phyloP scores from a whole-genome alignment of 2,329 filamentous ascomycete species.

The Cladosporium sphaerospermum region DNA sequence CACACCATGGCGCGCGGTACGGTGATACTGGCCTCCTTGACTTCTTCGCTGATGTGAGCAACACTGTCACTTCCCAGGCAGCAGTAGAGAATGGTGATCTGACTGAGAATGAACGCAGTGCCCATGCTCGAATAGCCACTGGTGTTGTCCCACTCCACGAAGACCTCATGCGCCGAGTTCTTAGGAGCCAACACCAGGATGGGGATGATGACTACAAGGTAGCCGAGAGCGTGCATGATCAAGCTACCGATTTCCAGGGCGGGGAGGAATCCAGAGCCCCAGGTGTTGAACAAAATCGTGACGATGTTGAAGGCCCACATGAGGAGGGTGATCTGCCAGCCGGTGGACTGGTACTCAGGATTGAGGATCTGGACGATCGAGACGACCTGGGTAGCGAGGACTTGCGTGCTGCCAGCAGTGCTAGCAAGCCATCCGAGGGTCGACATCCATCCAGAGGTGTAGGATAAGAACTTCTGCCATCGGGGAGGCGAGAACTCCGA shows the following conservation, averaged over 20 bases:
- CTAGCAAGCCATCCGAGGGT: constrained; percentile 33
- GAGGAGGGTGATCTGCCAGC: constrained; percentile 27
- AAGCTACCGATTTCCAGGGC: constrained; percentile 34
- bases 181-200: constrained; percentile 27
- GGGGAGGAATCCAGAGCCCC: constrained; percentile 29
- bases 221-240: constrained; percentile 25
- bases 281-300: constrained; percentile 26
- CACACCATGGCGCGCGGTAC: constrained; percentile 28
- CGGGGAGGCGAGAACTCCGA: constrained; percentile 28
- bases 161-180: constrained; percentile 27
- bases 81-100: constrained; percentile 20
- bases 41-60: constrained; percentile 23
- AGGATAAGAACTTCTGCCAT: constrained; percentile 24
- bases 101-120: constrained; percentile 23
- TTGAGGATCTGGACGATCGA: constrained; percentile 31
- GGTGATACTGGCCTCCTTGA: constrained; percentile 22
- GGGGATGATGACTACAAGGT: constrained; percentile 26
- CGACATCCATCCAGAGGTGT: constrained; percentile 29
- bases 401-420: constrained; percentile 29
- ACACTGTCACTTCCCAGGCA: constrained; percentile 14
- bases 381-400: constrained; percentile 33
- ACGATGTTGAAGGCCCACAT: constrained; percentile 33
- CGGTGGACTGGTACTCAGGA: constrained; percentile 22
- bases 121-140: constrained; percentile 26
- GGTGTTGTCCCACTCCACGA: constrained; percentile 21